Evolutionary conservation across 805 yeast species (phyloP).

Genomic region (Zygosaccharomyces siamensis): DNA sequence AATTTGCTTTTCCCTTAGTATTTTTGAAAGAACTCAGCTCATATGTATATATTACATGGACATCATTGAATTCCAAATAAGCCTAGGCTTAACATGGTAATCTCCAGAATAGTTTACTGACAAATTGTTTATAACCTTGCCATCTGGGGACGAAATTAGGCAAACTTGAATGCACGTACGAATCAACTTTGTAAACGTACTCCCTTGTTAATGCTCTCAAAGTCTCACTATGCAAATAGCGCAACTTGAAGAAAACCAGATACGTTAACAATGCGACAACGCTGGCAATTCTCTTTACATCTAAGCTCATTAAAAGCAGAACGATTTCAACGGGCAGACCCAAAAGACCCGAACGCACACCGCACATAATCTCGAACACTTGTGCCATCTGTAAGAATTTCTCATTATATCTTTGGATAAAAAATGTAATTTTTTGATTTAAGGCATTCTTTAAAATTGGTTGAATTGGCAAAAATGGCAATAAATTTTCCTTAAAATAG

Average conservation of each 20-base stretch:
- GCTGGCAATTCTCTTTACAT: conserved; percentile 19
- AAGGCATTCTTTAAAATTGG: conserved; percentile 25
- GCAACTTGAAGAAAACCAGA: conserved; percentile 51
- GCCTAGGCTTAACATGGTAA: conserved; percentile 13
- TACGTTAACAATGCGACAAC: conserved; percentile 43
- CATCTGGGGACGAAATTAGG: conserved; percentile 32
- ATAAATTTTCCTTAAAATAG: conserved; percentile 50
- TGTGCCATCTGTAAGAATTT: conserved; percentile 43
- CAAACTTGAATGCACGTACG: conserved; percentile 34
- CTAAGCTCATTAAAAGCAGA: conserved; percentile 31
- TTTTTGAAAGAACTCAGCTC: too few relatives aligned
- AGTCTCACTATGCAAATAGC: conserved; percentile 53
- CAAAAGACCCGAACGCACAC: conserved; percentile 39
- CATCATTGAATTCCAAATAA: background rate
- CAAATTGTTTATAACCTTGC: conserved; percentile 20
- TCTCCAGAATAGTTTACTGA: conserved; percentile 16
- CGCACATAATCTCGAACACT: conserved; percentile 42
- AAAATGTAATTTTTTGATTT: conserved; percentile 30
- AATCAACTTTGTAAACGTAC: conserved; percentile 42
- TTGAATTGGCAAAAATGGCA: conserved; percentile 45
- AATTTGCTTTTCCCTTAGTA: too few relatives aligned
- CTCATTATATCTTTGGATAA: conserved; percentile 41
- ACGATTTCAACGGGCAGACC: conserved; percentile 39
- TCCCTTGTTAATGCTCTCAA: conserved; percentile 48
- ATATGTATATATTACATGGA: too few relatives aligned